These are phyloP conservation scores for Yarrowia porcina DNA, from an alignment of 805 yeast species.

Conservation along the genomic window DNA sequence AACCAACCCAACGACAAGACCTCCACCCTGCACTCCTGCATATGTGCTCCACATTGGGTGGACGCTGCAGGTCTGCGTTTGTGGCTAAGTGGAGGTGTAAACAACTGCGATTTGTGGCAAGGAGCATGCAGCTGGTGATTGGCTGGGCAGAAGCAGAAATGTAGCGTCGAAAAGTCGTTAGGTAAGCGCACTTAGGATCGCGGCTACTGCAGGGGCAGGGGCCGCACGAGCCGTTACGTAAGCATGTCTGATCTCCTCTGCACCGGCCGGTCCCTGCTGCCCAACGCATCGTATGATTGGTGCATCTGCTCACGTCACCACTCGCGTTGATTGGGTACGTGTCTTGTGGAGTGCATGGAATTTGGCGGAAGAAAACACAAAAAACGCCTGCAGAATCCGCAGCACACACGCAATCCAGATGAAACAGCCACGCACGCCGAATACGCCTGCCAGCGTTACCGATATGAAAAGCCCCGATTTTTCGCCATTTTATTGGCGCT, in stretches of 20 bases:
- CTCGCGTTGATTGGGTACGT: not conserved
- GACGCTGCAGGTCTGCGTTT: not conserved
- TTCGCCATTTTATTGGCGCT: not conserved
- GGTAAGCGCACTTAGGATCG: no score
- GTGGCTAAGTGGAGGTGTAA: not conserved
- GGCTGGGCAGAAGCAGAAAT: no score
- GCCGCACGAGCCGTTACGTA: no score
- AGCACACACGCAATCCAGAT: not conserved
- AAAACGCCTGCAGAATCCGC: not conserved
- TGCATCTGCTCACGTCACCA: not conserved
- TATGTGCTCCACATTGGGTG: not conserved
- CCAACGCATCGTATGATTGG: not conserved
- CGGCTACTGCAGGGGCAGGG: no score
- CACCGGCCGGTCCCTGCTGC: no score
- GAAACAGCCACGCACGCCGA: not conserved
- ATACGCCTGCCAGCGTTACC: not conserved
- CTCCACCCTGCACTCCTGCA: not conserved
- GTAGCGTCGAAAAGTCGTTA: no score
- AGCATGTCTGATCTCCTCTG: not conserved
- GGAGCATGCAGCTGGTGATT: no score
- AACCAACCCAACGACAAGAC: no score
- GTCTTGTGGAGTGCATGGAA: not conserved
- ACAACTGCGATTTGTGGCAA: no score
- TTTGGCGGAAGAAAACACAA: not conserved
- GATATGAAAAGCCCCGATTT: not conserved